phyloP scores from a whole-genome alignment of 495 filamentous ascomycete genomes.

The Annulohypoxylon nitens region DNA sequence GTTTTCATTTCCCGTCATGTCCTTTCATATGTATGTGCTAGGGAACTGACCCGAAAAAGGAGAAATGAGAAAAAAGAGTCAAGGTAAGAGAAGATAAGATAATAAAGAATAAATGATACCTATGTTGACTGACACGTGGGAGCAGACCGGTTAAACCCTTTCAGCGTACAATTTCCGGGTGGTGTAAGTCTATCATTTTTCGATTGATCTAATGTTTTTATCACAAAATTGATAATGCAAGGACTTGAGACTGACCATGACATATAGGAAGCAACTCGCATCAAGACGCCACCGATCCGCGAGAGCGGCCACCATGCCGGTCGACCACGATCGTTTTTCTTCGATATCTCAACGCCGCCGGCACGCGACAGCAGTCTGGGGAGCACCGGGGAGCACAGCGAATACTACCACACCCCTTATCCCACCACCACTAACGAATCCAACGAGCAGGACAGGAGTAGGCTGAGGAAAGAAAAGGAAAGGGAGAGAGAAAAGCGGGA shows the following conservation, averaged over 20 bases:
- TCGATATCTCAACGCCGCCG: constrained; percentile 55
- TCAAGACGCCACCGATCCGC: constrained; percentile 62
- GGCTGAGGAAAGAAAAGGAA: constrained; percentile 26
- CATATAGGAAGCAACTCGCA: constrained; percentile 60
- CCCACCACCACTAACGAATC: not conserved
- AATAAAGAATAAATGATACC: not conserved
- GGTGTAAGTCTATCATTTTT: constrained; percentile 44
- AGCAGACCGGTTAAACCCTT: constrained; percentile 18
- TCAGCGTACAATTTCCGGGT: constrained; percentile 42
- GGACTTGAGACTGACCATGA: constrained; percentile 4
- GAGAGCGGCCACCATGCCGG: constrained; percentile 44
- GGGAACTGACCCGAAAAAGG: not conserved
- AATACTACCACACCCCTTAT: not conserved
- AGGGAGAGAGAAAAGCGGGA: constrained; percentile 18
- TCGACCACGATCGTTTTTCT: constrained; percentile 61
- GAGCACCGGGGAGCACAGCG: not conserved
- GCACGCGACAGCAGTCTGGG: not conserved
- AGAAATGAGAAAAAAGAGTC: not conserved
- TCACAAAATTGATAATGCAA: not conserved
- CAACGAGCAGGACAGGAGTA: constrained; percentile 36
- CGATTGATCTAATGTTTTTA: not conserved
- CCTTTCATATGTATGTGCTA: constrained; percentile 32
- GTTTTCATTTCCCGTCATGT: not conserved
- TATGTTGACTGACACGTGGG: not conserved
- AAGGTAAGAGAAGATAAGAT: not conserved